Evolutionary conservation across 2,329 filamentous ascomycete genomes (phyloP), one percentile per base, ranked within the genome.

Genomic region (Intubia oerlemansii): DNA sequence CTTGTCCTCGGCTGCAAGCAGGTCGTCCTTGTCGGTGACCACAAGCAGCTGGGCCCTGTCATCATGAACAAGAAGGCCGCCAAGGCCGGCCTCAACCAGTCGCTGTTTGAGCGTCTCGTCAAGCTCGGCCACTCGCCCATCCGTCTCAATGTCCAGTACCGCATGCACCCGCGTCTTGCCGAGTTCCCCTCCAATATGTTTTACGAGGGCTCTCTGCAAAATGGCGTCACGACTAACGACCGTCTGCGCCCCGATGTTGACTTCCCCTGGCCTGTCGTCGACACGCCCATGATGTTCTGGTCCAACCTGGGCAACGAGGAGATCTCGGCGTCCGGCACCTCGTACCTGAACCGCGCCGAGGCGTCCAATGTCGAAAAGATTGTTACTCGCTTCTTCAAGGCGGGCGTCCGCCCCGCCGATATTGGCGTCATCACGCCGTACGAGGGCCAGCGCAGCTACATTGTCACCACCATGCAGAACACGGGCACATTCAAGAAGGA

Each of bases 31-130:
- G 88, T 98, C 24, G 88, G 88, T 46, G 88, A 98, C 46, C 88
- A 98, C 52, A 90, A 95, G 51, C 88, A 98, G 49, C 68, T 98
- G 38, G 88, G 88, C 1, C 88, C 88, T 2, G 88, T 98, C 42
- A 95, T 98, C 47, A 98, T 98, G 85, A 98, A 98, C 63, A 98
- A 98, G 64, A 95, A 95, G 54, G 88, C 88, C 10, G 88, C 88
- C 36, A 95, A 95, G 53, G 88, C 88, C 31, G 88, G 88, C 35
- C 62, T 98, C 11, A 93, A 95, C 52, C 88, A 95, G 51, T 95
- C 85, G n/a, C 62, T 98, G 8, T 98, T 98, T 44, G 88, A 98
- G 55, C 81, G 88, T 42, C 63, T 98, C 28, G 84, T 95, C 41
- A 81, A 85, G 43, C 65, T 95, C n/a, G 76, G 77, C 25, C 76